Base-by-base conservation (phyloP, 1,139 yeast species). In the Yamadazyma dendronema region DNA sequence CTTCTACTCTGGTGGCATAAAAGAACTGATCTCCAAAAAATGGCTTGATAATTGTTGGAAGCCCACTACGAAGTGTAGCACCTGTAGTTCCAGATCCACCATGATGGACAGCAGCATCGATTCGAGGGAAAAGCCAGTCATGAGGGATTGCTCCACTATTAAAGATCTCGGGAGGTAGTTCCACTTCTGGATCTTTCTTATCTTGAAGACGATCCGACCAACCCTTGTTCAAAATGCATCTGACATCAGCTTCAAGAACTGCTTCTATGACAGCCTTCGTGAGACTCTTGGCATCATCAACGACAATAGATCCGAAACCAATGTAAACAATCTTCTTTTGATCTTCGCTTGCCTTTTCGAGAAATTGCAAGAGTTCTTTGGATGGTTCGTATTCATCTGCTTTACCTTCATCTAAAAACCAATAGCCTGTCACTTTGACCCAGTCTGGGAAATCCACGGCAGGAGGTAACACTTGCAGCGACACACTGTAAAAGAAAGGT, bases 21-120 rank as follows among this genome's bases (percentile, higher is more conserved):
- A 90, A 90, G 57, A 86, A 89, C 59, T 90, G 98, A 59, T 90
- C 98, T 0, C 97, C 98, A 60, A 90, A 90, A 54, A 92, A 90
- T 2, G 98, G 97, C 57, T 90, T 90, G 48, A 90, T 81, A 28
- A 90, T 76, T 0, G 96, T 87, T 0, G 97, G 97, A 23, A 85
- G 57, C 0, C 97, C 98, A 8, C 88, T 85, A 43, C 92, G 65
- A 39, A 90, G 58, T 3, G 94, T 76, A 0, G 97, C 96, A 9
- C 98, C 98, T 0, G 97, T 89, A 0, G 97, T 88, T 1, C 98
- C 98, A 0, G 96, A 84, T 0, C 98, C 98, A 27, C 98, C 98
- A 59, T 90, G 98, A 54, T 90, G 98, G 4, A 90, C 96, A 0
- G 95, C 96, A 0, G 92, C 97, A 61, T 90, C 96, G 30, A 92